A percentile compares a stretch with the other conserved stretches of the same genome.
These are phyloP conservation scores for Sphaerulina vaccinii DNA, from an alignment of 2,329 filamentous ascomycete genomes.

Conservation along the genomic window DNA sequence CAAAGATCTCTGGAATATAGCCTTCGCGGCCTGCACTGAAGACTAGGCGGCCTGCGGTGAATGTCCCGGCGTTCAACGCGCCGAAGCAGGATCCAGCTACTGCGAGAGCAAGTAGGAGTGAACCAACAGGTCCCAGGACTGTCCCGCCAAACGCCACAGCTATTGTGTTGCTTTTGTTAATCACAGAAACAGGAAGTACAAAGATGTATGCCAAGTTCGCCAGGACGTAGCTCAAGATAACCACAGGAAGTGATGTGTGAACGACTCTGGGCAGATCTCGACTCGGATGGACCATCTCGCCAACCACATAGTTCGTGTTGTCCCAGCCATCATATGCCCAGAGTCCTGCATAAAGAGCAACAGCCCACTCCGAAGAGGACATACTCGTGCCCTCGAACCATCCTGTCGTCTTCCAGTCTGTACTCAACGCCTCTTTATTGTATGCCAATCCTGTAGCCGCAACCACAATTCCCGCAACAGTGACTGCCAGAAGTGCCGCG, in stretches of 20 bases:
- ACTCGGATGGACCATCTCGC: slow-evolving; percentile 88
- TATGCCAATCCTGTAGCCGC: slow-evolving; percentile 80
- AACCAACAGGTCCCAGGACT: slow-evolving; percentile 82
- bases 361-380: slow-evolving; percentile 82
- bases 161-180: slow-evolving; percentile 90
- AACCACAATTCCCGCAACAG: slow-evolving; percentile 83
- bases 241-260: slow-evolving; percentile 91
- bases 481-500: slow-evolving; percentile 80
- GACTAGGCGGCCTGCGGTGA: slow-evolving; percentile 86
- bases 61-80: slow-evolving; percentile 88
- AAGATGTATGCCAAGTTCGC: slow-evolving; percentile 94
- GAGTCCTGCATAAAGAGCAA: slow-evolving; percentile 89
- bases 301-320: slow-evolving; percentile 97
- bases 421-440: slow-evolving; percentile 60
- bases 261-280: slow-evolving; percentile 92
- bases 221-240: slow-evolving; percentile 85
- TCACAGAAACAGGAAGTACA: slow-evolving; percentile 75
- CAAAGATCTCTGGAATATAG: slow-evolving; percentile 81
- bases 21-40: slow-evolving; percentile 95
- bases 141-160: slow-evolving; percentile 88
- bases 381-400: slow-evolving; percentile 88
- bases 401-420: slow-evolving; percentile 74
- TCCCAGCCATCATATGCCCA: slow-evolving; percentile 99
- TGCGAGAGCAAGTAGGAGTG: slow-evolving; percentile 80
- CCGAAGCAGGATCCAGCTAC: slow-evolving; percentile 92